Evolutionary conservation across 73 alveolate species (phyloP), one percentile per base, ranked within the genome.

Genomic region (Blepharisma stoltei): DNA sequence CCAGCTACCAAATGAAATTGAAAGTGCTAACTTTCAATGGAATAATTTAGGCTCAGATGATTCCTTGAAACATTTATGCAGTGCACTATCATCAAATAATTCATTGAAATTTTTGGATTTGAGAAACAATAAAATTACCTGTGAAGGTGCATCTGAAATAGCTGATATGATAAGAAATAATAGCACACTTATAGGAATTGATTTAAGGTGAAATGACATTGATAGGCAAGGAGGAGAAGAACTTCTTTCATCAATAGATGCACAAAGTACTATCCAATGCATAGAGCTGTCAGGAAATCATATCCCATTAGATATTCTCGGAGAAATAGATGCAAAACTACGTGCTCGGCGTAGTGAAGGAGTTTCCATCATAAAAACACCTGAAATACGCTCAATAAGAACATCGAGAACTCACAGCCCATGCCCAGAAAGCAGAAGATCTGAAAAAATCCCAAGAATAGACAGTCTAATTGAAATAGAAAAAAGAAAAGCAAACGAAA

Each of bases 261-360:
- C n/a, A 20, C 66, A 11, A 14, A 11, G 23, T 4, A 14, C 23
- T 20, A 52, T 52, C 66, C n/a, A 52, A 52, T 14, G 23, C 4
- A 11, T 52, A 11, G 66, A 52, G 23, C 66, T 52, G n/a, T 52
- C 66, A 14, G 66, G 66, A 20, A 52, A 52, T 52, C n/a, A 52
- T 14, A 52, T 52, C 4, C 66, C 66, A 14, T 11, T 14, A 52
- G 66, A 52, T 52, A 20, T 52, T 20, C 66, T 52, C 2, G 23
- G n/a, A 14, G n/a, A 11, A 11, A 52, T 52, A 52, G 23, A 52
- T 4, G 3, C 41, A 32, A 32, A 32, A 32, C 41, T 32, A 32
- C 66, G 66, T 0, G 66, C 66, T 52, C 23, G n/a, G 66, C n/a
- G 23, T 14, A 52, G 23, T 20, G 23, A 14, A 52, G 66, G 23